Percentiles rank a stretch among this genome's conserved stretches.
Conservation (phyloP, 2,329 filamentous ascomycete species). For the Metarhizium sp. region DNA sequence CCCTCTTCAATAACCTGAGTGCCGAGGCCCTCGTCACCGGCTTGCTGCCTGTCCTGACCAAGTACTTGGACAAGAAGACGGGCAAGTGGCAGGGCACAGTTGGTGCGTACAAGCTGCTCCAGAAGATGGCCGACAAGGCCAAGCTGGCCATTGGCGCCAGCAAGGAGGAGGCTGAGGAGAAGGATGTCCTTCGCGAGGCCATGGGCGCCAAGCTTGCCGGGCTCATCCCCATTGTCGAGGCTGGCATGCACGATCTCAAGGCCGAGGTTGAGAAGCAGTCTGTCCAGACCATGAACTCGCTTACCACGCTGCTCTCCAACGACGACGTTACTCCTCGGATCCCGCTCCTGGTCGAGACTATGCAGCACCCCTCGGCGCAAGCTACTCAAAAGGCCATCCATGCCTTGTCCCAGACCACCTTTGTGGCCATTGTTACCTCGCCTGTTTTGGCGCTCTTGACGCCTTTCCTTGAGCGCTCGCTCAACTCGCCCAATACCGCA, state of each 20-base stretch:
- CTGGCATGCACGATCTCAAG: slow-evolving; percentile 95
- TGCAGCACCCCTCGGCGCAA: slow-evolving; percentile 86
- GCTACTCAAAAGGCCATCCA: slow-evolving; percentile 93
- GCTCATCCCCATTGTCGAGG: slow-evolving; percentile 84
- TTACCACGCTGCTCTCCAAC: slow-evolving; percentile 86
- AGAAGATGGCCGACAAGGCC: slow-evolving; percentile 91
- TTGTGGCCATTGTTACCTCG: slow-evolving; percentile 91
- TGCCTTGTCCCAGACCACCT: slow-evolving; percentile 94
- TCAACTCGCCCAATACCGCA: slow-evolving; percentile 82
- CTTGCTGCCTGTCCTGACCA: slow-evolving; percentile 64
- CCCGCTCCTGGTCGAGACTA: slow-evolving; percentile 83
- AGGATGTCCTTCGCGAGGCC: slow-evolving; percentile 80
- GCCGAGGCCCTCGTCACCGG: slow-evolving; percentile 77
- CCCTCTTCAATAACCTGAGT: slow-evolving; percentile 69
- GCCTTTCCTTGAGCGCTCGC: slow-evolving; percentile 83
- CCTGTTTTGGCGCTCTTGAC: slow-evolving; percentile 91
- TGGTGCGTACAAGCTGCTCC: slow-evolving; percentile 73
- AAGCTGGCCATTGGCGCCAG: slow-evolving; percentile 70
- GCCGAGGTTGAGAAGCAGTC: slow-evolving; percentile 79
- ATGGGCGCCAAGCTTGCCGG: slow-evolving; percentile 83
- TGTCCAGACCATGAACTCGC: slow-evolving; percentile 81
- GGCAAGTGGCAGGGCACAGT: slow-evolving; percentile 98
- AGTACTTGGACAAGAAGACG: slow-evolving; percentile 72
- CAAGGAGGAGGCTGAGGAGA: slow-evolving; percentile 75
- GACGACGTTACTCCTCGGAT: slow-evolving; percentile 92